Conservation (phyloP, 371 early-diverging fungal genomes). For the Rhizopus delemar region DNA sequence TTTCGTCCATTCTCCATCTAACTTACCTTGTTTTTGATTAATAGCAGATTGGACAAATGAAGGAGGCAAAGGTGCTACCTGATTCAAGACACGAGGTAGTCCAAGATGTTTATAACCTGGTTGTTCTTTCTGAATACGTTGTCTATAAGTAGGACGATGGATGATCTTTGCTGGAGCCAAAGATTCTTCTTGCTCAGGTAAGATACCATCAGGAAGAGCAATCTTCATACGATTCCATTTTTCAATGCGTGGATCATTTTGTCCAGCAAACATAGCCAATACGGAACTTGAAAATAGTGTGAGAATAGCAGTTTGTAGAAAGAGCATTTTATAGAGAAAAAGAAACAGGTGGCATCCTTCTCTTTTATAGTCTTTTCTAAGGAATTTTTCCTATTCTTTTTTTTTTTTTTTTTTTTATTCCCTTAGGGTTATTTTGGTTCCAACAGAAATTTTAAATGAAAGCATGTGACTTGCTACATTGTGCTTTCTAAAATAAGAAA, state of each 20-base stretch:
- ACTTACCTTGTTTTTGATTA: no score
- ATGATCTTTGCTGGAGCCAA: background rate
- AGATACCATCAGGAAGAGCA: constrained; percentile 12
- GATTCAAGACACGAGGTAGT: background rate
- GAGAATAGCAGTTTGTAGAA: background rate
- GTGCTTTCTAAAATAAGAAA: no score
- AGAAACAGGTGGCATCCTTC: background rate
- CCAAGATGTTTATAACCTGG: background rate
- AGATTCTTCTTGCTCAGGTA: constrained; percentile 1
- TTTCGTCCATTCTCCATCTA: no score
- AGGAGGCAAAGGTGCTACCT: background rate
- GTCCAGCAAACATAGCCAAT: background rate
- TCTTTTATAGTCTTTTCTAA: background rate
- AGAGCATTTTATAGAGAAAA: background rate
- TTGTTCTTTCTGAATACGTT: background rate
- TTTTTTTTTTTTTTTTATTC: background rate
- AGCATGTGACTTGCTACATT: background rate
- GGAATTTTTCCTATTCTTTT: background rate
- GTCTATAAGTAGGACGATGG: background rate
- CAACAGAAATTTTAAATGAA: background rate
- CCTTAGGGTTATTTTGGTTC: background rate
- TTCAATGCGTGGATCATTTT: constrained; percentile 1
- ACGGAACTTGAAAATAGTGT: background rate
- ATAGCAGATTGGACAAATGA: background rate
- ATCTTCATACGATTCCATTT: constrained; percentile 10